Evolutionary conservation across 176 grass and related monocot species (phyloP), one percentile per base, ranked within the genome.

Genomic region (Oryza brachyantha): DNA sequence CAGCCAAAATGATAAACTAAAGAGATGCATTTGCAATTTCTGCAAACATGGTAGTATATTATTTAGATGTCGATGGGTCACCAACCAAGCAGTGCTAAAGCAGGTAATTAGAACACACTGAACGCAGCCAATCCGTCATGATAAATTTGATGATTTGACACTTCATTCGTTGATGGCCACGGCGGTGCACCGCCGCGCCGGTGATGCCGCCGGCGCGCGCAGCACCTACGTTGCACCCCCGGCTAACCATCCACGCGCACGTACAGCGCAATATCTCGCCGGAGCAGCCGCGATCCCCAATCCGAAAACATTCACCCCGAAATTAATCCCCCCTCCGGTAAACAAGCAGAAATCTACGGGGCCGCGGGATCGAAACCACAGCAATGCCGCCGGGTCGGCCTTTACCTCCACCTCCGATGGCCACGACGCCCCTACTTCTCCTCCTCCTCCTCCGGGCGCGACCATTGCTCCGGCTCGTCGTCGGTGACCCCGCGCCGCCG

Each of bases 371-470:
- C 38, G 50, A 48, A 17, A 5, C n/a, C 65, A 5, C 24, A 16
- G 69, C 75, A 83, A 82, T 86, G 79, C 75, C 34, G 7, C 46
- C 17, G 6, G 16, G 62, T 22, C 16, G 17, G 13, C 46, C 46
- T 75, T 88, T 80, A 91, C 89, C 85, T 91, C 89, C 14, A 54
- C 85, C 67, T 41, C 77, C 72, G 67, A 25, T 22, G 89, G 89
- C 89, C 89, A 91, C 31, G 72, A 36, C 61, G 59, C 2, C 29
- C 80, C 77, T 65, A 58, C 72, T 32, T 43, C 80, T 4, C 50
- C 2, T 24, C 80, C 77, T 65, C 65, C 72, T 32, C 57, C 80
- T 4, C 50, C 72, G 8, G 89, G 62, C 52, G 62, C 85, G 66
- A 81, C 85, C 85, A 84, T 91, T 69, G 42, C 76, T 21, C 70